A percentile compares a stretch with the other conserved stretches of the same genome.
These are phyloP conservation scores for Chlamydomonas schloesseri DNA, from an alignment of 139 green algal genomes.

Conservation along the genomic window DNA sequence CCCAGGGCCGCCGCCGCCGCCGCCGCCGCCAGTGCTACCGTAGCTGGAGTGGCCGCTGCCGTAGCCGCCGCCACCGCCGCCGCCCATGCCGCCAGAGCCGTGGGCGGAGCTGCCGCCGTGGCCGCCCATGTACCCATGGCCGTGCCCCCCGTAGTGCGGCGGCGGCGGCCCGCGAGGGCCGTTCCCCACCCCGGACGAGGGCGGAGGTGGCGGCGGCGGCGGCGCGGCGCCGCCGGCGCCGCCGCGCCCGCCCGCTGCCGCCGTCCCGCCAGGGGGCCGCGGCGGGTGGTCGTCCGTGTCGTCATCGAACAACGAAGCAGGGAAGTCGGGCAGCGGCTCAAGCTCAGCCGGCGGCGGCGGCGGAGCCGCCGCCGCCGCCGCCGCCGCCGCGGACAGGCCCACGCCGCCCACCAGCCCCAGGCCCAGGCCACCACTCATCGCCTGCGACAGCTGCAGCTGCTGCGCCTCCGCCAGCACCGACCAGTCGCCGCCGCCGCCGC, in stretches of 20 bases:
- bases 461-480: slow-evolving; percentile 33
- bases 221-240: no score
- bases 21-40: background rate
- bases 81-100: no score
- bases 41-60: slow-evolving; percentile 12
- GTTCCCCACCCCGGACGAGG: no score
- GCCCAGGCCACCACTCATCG: background rate
- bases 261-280: no score
- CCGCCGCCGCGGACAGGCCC: background rate
- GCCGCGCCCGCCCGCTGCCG: no score
- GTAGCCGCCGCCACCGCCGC: background rate
- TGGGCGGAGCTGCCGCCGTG: background rate
- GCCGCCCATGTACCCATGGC: no score
- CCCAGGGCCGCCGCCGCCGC: no score
- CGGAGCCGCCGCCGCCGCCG: background rate
- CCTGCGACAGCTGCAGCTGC: slow-evolving; percentile 31
- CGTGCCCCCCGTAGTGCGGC: background rate
- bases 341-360: slow-evolving; percentile 2
- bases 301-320: slow-evolving; percentile 47
- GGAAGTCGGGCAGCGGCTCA: slow-evolving; percentile 43
- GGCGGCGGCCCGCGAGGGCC: no score
- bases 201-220: no score
- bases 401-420: background rate
- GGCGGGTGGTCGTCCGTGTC: background rate
- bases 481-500: background rate